Evolutionary conservation across 2,329 filamentous ascomycete genomes (phyloP).

Genomic region (Cladosporium phlei): DNA sequence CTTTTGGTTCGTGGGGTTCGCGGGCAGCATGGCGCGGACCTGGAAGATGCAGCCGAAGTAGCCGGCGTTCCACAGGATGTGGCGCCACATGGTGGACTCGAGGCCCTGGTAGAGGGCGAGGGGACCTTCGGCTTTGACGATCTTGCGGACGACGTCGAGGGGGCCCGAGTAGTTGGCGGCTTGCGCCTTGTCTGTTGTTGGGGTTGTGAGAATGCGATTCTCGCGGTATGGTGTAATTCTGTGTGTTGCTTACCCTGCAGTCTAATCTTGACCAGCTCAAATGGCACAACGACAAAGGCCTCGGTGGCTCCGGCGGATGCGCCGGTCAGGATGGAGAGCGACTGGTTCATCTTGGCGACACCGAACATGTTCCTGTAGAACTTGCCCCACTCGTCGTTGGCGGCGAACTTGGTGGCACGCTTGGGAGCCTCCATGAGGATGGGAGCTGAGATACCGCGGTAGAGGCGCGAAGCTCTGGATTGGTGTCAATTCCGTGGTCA

Average conservation of each 20-base stretch:
- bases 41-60: constrained; percentile 99
- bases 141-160: constrained; percentile 76
- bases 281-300: constrained; percentile 93
- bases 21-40: constrained; percentile 77
- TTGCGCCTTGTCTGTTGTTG: constrained; percentile 70
- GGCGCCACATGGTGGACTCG: constrained; percentile 94
- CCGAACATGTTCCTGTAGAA: constrained; percentile 87
- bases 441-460: constrained; percentile 90
- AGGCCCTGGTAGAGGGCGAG: constrained; percentile 94
- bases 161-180: constrained; percentile 82
- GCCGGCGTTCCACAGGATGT: constrained; percentile 88
- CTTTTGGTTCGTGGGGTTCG: constrained; percentile 66
- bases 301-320: constrained; percentile 94
- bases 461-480: constrained; percentile 71
- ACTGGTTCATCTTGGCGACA: constrained; percentile 81
- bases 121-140: constrained; percentile 73
- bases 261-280: constrained; percentile 97
- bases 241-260: constrained; percentile 54
- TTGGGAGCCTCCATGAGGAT: constrained; percentile 98
- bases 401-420: constrained; percentile 94
- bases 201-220: constrained; percentile 12
- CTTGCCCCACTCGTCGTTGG: constrained; percentile 97
- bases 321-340: constrained; percentile 85
- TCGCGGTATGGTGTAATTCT: no score
- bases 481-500: constrained; percentile 6